Base-by-base conservation (phyloP, 257 asterid species). In the Euphrasia confusa region DNA sequence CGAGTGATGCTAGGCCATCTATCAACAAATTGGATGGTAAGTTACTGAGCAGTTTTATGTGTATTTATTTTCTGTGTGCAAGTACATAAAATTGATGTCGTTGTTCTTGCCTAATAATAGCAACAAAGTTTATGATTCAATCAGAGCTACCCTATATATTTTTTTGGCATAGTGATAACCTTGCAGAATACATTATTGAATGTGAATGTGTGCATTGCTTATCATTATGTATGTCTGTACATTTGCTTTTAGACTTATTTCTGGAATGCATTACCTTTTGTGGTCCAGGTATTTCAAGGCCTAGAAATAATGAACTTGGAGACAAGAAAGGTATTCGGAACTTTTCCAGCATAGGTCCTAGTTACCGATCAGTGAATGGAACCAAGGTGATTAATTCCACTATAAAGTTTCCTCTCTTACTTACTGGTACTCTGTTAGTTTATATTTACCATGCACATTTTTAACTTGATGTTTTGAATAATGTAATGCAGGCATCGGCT, bases 21-120 rank as follows among this genome's bases (percentile, higher is more conserved):
- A 69, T 73, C 68, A 74, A 72, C 65, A 79, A 78, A 68, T 68
- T 78, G 64, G 81, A 87, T 67, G 87, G 96, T 82, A 72, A 74
- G 79, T 67, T 45, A 14, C 28, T 9, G 14, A 53, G 58, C 58
- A 53, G 10, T 18, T 61, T 12, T 70, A 13, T 53, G 15, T 26
- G 63, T 26, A 15, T n/a, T 60, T 68, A 58, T 49, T 60, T 55
- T 59, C 48, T 58, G 42, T 59, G 17, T 40, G 7, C 27, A 12
- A 44, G 21, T 54, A 47, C 27, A 24, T 40, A 40, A 35, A 12
- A n/a, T 54, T 50, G 60, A 10, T 42, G 30, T 61, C 40, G 14
- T 42, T 49, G 10, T 60, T 60, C 26, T 28, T 37, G 45, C 10
- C 10, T 14, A 53, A 33, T 14, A 53, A 33, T 55, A 54, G 63